Conservation (phyloP, 2,329 filamentous ascomycete species). For the Trichoderma cornu-damae region DNA sequence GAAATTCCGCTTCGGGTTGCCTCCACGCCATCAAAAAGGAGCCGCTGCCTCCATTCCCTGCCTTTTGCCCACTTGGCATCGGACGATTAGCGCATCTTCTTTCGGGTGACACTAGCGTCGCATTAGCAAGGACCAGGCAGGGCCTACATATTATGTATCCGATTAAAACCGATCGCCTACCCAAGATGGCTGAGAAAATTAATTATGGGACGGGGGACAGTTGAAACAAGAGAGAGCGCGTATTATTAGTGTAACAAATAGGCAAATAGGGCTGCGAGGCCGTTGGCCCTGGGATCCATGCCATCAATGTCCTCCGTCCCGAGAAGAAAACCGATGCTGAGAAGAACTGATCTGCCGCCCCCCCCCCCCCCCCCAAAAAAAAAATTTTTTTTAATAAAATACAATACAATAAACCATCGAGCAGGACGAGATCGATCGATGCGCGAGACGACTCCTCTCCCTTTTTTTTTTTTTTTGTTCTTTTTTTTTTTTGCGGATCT, state of each 20-base stretch:
- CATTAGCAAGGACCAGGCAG: conserved; percentile 9
- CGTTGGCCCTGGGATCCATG: conserved; percentile 10
- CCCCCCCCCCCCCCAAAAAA: no score
- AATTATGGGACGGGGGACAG: conserved; percentile 4
- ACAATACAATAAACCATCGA: no score
- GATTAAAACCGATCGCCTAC: conserved; percentile 7
- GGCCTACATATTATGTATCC: no score
- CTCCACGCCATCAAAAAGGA: not conserved
- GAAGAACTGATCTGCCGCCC: no score
- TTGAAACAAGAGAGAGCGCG: not conserved
- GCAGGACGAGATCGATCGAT: no score
- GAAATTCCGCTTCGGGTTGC: not conserved
- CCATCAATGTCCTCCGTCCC: no score
- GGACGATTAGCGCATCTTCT: conserved; percentile 12
- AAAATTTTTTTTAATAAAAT: no score
- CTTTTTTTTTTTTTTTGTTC: no score
- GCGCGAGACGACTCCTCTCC: no score
- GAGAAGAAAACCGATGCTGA: not conserved
- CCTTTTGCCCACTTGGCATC: not conserved
- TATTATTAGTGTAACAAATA: conserved; percentile 4
- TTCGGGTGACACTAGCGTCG: conserved; percentile 10
- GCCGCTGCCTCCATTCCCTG: not conserved
- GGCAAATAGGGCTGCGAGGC: conserved; percentile 10
- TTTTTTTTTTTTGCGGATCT: no score
- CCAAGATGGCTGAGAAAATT: conserved; percentile 10